Evolutionary conservation across 2,329 filamentous ascomycete genomes (phyloP).

Genomic region (Alternaria viburni): DNA sequence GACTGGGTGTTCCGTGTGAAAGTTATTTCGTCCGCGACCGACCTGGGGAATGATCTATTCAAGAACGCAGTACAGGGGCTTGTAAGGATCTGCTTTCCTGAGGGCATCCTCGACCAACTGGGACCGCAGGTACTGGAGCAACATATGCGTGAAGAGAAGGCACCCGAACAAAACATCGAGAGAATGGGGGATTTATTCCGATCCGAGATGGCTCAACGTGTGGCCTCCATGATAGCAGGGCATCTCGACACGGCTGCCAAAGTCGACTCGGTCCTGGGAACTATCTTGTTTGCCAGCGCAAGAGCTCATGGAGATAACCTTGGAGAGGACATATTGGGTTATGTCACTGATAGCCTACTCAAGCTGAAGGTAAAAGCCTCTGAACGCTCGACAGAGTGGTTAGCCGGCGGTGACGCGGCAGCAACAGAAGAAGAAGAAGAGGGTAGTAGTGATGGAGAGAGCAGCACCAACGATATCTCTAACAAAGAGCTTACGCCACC

Average conservation of each 20-base stretch:
- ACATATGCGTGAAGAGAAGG: constrained; percentile 31
- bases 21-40: constrained; percentile 19
- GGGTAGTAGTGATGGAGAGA: neutral
- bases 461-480: neutral
- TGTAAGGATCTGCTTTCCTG: constrained; percentile 36
- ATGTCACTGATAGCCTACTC: neutral
- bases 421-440: too few species aligned
- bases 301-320: constrained; percentile 12
- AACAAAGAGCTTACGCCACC: neutral
- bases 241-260: constrained; percentile 23
- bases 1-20: constrained; percentile 35
- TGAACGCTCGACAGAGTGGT: neutral
- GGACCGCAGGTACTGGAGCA: constrained; percentile 23
- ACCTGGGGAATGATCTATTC: constrained; percentile 26
- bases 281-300: constrained; percentile 13
- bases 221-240: constrained; percentile 26
- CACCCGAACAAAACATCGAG: constrained; percentile 18
- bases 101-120: constrained; percentile 27
- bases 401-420: neutral
- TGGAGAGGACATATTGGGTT: constrained; percentile 3
- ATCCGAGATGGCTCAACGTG: constrained; percentile 24
- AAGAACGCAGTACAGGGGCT: constrained; percentile 33
- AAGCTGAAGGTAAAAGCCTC: neutral
- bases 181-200: constrained; percentile 21
- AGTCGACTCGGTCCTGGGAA: constrained; percentile 15